phyloP scores from a whole-genome alignment of 306 rosid species.

The Lathyrus sativus region DNA sequence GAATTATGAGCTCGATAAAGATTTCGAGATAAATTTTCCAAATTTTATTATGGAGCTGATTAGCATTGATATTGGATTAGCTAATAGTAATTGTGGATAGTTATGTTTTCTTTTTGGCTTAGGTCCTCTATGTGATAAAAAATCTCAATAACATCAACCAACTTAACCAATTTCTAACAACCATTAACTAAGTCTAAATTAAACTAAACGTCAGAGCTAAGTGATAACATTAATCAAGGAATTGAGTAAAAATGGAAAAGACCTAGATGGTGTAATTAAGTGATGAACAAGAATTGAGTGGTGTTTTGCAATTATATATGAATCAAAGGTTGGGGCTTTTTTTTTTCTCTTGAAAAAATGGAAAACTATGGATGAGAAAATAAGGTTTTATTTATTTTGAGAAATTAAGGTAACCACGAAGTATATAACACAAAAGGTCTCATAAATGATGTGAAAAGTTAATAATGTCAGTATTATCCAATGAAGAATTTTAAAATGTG shows the following conservation, averaged over 20 bases:
- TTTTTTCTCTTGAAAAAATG: not conserved
- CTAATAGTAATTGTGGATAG: too few species aligned
- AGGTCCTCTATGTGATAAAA: too few species aligned
- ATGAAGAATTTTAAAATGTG: not conserved
- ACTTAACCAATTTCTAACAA: too few species aligned
- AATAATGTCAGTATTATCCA: not conserved
- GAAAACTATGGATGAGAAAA: not conserved
- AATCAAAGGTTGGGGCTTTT: not conserved
- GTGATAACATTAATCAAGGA: slow-evolving; percentile 57
- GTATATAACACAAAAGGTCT: not conserved
- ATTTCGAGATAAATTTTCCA: too few species aligned
- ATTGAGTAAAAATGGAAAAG: slow-evolving; percentile 14
- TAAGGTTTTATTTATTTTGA: not conserved
- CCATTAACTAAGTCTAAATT: too few species aligned
- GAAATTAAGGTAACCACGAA: slow-evolving; percentile 28
- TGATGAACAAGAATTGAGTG: slow-evolving; percentile 32
- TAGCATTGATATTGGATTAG: too few species aligned
- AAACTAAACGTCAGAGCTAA: slow-evolving; percentile 41
- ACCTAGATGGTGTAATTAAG: slow-evolving; percentile 44
- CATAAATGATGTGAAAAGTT: not conserved
- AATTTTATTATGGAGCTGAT: too few species aligned
- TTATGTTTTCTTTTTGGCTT: too few species aligned
- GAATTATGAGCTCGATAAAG: too few species aligned
- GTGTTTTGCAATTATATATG: not conserved
- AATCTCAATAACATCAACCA: too few species aligned